These are phyloP conservation scores for Rhizopus stolonifer DNA, from an alignment of 371 early-diverging fungal species.

Conservation along the genomic window DNA sequence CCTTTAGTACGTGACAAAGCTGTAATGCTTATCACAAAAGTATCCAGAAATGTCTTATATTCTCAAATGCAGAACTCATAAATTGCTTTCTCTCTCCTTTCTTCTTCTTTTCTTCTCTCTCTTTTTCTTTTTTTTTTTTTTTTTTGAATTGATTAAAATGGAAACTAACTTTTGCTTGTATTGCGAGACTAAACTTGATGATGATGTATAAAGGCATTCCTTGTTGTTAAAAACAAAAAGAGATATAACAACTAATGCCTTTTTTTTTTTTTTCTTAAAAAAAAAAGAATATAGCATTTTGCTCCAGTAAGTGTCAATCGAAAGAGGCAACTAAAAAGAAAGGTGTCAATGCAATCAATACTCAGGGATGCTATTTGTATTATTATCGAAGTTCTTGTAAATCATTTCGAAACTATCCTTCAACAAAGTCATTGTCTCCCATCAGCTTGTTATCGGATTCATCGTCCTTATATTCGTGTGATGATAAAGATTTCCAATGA, in stretches of 20 bases:
- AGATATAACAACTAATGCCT: too few relatives aligned
- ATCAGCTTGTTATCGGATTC: neutral
- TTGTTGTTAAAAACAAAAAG: too few relatives aligned
- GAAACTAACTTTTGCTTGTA: neutral
- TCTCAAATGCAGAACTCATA: too few relatives aligned
- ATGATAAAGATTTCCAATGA: neutral
- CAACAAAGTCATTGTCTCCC: neutral
- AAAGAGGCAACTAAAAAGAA: neutral
- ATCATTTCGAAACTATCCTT: neutral
- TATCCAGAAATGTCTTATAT: too few relatives aligned
- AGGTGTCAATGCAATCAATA: neutral
- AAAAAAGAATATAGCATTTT: constrained; percentile 1
- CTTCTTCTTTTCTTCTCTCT: neutral
- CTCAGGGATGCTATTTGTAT: neutral
- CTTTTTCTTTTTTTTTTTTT: neutral
- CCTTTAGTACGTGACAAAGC: too few relatives aligned
- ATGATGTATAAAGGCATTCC: neutral
- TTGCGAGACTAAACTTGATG: neutral
- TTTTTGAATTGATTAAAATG: too few relatives aligned
- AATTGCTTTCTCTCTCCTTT: neutral
- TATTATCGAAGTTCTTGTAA: neutral
- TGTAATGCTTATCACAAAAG: too few relatives aligned
- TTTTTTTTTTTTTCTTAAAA: too few relatives aligned
- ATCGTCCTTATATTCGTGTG: neutral
- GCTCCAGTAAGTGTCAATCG: neutral